A percentile compares a stretch with the other conserved stretches of the same genome.
Conservation (phyloP, 495 filamentous ascomycete species). For the Talaromyces thailandensis region DNA sequence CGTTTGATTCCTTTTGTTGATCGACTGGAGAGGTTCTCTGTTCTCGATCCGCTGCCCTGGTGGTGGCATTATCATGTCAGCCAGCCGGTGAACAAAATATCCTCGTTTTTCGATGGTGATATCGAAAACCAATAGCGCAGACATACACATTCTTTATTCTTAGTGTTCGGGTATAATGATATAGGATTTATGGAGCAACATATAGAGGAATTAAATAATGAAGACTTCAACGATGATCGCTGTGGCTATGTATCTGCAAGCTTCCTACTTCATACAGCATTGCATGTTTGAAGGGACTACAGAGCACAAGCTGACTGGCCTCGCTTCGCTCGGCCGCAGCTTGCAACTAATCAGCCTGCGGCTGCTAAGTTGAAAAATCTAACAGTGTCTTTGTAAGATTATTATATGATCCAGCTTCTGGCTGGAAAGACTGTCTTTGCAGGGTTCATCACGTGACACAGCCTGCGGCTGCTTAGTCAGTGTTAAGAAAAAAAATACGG, state of each 20-base stretch:
- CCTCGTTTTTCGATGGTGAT: neutral
- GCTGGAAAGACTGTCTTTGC: too few species aligned
- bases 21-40: constrained; percentile 14
- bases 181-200: neutral
- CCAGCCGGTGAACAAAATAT: constrained; percentile 16
- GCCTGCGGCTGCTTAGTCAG: too few species aligned
- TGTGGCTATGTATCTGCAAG: neutral
- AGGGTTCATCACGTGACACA: too few species aligned
- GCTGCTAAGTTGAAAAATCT: too few species aligned
- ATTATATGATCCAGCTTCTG: too few species aligned
- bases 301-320: too few species aligned
- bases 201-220: neutral
- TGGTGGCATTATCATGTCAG: constrained; percentile 39
- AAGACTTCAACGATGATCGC: neutral
- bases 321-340: too few species aligned
- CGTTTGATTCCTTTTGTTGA: neutral
- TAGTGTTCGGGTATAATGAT: neutral
- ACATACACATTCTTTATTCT: neutral
- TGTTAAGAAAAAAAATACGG: too few species aligned
- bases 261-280: neutral
- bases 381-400: too few species aligned
- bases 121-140: neutral
- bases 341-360: too few species aligned
- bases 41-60: constrained; percentile 33
- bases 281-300: too few species aligned